Evolutionary conservation across 2,329 filamentous ascomycete species (phyloP).

Genomic region (Hymenoscyphus fraxineus): DNA sequence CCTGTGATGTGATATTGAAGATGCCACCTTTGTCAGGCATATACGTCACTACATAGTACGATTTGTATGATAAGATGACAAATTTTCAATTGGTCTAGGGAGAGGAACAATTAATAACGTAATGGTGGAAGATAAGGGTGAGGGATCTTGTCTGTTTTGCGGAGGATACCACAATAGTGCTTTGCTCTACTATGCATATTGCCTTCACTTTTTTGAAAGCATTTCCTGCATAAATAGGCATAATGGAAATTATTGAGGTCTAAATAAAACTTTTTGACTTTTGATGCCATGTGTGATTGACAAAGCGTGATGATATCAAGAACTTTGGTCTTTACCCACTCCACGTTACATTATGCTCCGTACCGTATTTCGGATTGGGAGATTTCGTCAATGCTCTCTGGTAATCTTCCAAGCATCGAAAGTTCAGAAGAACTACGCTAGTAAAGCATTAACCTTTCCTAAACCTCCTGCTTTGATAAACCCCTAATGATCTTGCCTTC

Average conservation of each 20-base stretch:
- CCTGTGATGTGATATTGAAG: not conserved
- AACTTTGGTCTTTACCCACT: no score
- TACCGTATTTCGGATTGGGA: no score
- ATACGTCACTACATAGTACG: not conserved
- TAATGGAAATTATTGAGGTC: not conserved
- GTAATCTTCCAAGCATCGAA: no score
- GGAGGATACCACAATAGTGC: not conserved
- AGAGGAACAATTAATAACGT: conserved; percentile 1
- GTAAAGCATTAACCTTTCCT: no score
- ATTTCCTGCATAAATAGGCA: not conserved
- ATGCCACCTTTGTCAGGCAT: not conserved
- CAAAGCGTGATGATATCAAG: not conserved
- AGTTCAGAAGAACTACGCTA: no score
- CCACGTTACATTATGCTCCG: no score
- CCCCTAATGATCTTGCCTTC: no score
- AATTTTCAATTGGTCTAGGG: conserved; percentile 1
- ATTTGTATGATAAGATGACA: conserved; percentile 7
- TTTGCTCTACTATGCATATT: conserved; percentile 10
- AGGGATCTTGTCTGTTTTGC: not conserved
- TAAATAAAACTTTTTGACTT: not conserved
- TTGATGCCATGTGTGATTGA: not conserved
- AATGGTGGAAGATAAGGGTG: not conserved
- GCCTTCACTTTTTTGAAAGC: conserved; percentile 5
- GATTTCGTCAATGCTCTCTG: no score
- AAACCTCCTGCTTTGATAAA: no score